These are phyloP conservation scores for Lepidopterella palustris DNA, from an alignment of 495 filamentous ascomycete genomes.

Conservation along the genomic window DNA sequence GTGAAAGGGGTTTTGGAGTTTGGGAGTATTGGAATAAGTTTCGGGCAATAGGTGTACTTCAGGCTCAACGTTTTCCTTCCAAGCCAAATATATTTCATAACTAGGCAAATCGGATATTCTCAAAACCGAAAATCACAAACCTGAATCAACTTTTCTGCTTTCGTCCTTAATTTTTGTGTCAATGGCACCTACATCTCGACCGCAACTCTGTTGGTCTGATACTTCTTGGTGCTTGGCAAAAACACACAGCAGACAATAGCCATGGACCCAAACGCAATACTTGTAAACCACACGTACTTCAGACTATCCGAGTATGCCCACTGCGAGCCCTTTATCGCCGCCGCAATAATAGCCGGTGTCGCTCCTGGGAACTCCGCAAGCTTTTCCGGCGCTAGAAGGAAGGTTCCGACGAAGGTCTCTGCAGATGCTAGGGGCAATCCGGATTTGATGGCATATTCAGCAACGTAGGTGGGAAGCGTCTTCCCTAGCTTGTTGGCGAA, in stretches of 20 bases:
- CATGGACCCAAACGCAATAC: slow-evolving; percentile 25
- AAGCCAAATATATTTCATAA: too few species aligned
- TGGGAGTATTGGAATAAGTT: too few species aligned
- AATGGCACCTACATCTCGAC: slow-evolving; percentile 24
- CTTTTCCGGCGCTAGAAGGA: slow-evolving; percentile 19
- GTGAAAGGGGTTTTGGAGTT: too few species aligned
- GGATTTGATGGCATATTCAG: slow-evolving; percentile 22
- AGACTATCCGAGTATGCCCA: slow-evolving; percentile 31
- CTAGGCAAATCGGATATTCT: too few species aligned
- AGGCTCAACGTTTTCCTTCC: too few species aligned
- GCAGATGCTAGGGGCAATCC: slow-evolving; percentile 24
- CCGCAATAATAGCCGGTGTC: slow-evolving; percentile 19
- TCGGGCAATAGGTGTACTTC: too few species aligned
- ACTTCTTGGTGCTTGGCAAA: slow-evolving; percentile 25
- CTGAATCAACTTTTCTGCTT: too few species aligned
- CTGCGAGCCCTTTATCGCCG: slow-evolving; percentile 21
- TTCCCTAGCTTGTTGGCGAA: slow-evolving; percentile 56
- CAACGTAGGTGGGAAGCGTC: slow-evolving; percentile 25
- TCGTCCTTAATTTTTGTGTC: too few species aligned
- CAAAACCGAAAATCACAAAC: too few species aligned
- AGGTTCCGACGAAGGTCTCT: slow-evolving; percentile 26
- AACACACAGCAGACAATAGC: slow-evolving; percentile 18
- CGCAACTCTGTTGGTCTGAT: slow-evolving; percentile 26
- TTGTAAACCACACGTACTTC: slow-evolving; percentile 30
- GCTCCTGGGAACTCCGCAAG: slow-evolving; percentile 21